Evolutionary conservation across 352 stramenopile genomes (phyloP), one percentile per base, ranked within the genome.

Genomic region (Pythium plurisporium): DNA sequence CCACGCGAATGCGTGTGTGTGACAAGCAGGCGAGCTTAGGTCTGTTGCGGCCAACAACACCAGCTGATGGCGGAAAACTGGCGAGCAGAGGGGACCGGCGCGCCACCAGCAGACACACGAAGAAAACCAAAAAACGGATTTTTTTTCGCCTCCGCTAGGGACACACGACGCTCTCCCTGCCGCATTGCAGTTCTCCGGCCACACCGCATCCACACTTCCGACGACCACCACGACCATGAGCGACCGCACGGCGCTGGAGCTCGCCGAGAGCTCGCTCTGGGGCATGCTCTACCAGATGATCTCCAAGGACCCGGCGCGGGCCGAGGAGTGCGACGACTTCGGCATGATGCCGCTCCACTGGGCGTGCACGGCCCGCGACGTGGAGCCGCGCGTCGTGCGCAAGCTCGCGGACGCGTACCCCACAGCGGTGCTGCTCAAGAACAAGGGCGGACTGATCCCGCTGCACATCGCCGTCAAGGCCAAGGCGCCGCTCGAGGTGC

Each of bases 301-400:
- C 52, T 65, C 69, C 9, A 65, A 65, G 11, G 46, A 81, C 23
- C 64, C 78, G 6, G 67, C 76, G 60, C 70, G 68, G 66, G 83
- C 83, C 22, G 72, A 89, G 42, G 79, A 91, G 53, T 74, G 79
- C 57, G 83, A 94, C 67, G 84, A 94, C 70, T 92, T 90, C 54
- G 84, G 82, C 59, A 94, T 94, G 84, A 83, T 87, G 67, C 77
- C 82, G 48, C 69, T 94, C 48, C 84, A 94, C 67, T 94, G 84
- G 84, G 74, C 80, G 37, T 94, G 84, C 67, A 92, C 82, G 0
- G 84, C 87, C 45, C 75, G 70, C 30, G 69, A 81, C 55, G 82
- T 91, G 40, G 74, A 82, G 34, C 61, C 83, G 53, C 79, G 73
- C 17, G 72, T 86, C 23, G 68, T 92, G 26, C 76, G 84, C 40